Conservation (phyloP, 345 rosid genomes). For the Sisymbrium irio region DNA sequence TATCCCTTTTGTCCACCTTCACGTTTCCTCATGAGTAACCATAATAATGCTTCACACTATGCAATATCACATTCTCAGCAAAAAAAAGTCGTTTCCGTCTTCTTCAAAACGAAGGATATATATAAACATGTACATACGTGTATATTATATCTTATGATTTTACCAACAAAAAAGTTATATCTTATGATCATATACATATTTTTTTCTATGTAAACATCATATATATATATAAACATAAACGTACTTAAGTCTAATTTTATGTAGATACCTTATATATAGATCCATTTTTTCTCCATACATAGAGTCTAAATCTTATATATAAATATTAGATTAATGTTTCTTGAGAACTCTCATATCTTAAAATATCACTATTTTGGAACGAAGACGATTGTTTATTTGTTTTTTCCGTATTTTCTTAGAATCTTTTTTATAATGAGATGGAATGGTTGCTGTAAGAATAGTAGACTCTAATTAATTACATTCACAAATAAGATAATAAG, state of each 20-base stretch:
- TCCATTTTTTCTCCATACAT: too few relatives aligned
- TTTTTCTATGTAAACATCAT: too few relatives aligned
- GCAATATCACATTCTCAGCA: constrained; percentile 29
- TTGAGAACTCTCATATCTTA: too few relatives aligned
- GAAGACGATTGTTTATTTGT: not conserved
- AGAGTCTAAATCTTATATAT: too few relatives aligned
- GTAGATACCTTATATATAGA: too few relatives aligned
- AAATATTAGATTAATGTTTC: too few relatives aligned
- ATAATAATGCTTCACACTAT: constrained; percentile 37
- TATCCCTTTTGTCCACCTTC: constrained; percentile 32
- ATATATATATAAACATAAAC: too few relatives aligned
- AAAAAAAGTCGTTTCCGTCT: constrained; percentile 24
- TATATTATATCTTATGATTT: not conserved
- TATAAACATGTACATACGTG: constrained; percentile 8
- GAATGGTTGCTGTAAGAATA: not conserved
- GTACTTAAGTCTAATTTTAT: too few relatives aligned
- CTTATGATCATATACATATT: too few relatives aligned
- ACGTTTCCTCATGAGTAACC: constrained; percentile 38
- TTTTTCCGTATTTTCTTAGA: not conserved
- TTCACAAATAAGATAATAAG: not conserved
- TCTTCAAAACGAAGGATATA: constrained; percentile 33
- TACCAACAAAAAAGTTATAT: too few relatives aligned
- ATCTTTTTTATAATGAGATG: too few relatives aligned
- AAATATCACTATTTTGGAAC: not conserved
- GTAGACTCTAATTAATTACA: not conserved